Evolutionary conservation across 805 yeast species (phyloP), one percentile per base, ranked within the genome.

Genomic region (Suhomyces faveliae): DNA sequence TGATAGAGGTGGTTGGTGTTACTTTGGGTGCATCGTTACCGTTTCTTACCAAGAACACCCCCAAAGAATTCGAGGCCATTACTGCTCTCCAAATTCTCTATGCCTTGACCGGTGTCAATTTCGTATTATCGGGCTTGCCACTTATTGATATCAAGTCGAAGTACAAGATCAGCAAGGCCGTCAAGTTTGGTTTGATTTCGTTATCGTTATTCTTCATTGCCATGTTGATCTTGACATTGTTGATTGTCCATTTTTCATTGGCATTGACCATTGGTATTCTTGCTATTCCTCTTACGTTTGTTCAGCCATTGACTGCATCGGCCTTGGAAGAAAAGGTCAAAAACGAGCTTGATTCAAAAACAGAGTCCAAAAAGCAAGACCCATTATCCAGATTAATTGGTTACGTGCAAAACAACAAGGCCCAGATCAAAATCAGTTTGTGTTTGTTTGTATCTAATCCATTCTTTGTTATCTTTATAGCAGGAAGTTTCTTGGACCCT

Each of bases 201-300:
- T 71, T 86, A 30, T 71, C 87, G 29, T 79, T 72, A 42, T 71
- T 71, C 50, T 64, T 61, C 52, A 81, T 86, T 45, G 83, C 96
- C 25, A 75, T 89, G 60, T 74, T 83, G 25, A 73, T 90, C 37
- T 80, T 89, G 7, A 81, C 95, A 0, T 68, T 90, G 37, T 70
- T 92, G 45, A 89, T 90, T 52, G 76, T 92, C 20, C 90, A 94
- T 67, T 94, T 91, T 62, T 77, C 97, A 1, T 73, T 94, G 51
- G 88, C 97, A 0, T 75, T 88, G 43, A 59, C 76, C 4, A 71
- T 91, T 48, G 92, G 96, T 0, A 45, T 89, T 0, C 61, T 80
- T n/a, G 80, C 87, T 2, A 68, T 83, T n/a, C 96, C 97, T 8
- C 69, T 92, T 62, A 83, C 87, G 0, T 79, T 85, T 55, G 68